These are phyloP conservation scores for Fraxinus greggii DNA, from an alignment of 305 asterid species.

Conservation along the genomic window DNA sequence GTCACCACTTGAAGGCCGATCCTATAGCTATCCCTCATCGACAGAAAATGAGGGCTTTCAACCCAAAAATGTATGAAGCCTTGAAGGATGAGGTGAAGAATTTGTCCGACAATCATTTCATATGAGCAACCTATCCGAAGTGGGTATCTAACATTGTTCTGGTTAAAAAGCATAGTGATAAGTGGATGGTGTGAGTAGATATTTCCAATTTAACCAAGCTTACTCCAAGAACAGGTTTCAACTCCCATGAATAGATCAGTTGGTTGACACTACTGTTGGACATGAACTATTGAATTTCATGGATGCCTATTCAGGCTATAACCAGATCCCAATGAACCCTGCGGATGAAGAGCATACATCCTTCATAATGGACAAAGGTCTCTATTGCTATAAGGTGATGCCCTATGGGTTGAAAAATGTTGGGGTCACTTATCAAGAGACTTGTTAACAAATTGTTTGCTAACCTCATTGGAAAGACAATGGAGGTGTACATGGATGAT, in stretches of 20 bases:
- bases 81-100: not conserved
- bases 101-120: not conserved
- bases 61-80: not conserved
- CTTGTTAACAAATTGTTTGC: not conserved
- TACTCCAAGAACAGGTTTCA: not conserved
- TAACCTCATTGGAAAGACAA: too few relatives aligned
- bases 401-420: too few relatives aligned
- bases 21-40: not conserved
- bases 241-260: not conserved
- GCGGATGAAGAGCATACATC: not conserved
- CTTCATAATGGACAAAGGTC: too few relatives aligned
- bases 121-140: not conserved
- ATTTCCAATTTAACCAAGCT: not conserved
- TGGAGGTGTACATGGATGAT: too few relatives aligned
- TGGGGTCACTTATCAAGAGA: too few relatives aligned
- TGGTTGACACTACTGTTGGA: not conserved
- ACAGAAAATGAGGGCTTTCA: not conserved
- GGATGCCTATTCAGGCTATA: not conserved
- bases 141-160: not conserved
- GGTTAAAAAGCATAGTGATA: not conserved
- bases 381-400: not conserved
- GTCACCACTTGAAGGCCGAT: not conserved
- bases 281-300: not conserved
- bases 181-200: not conserved
- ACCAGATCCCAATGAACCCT: not conserved